These are phyloP conservation scores for Prosopis cineraria DNA, from an alignment of 306 rosid species.

Conservation along the genomic window DNA sequence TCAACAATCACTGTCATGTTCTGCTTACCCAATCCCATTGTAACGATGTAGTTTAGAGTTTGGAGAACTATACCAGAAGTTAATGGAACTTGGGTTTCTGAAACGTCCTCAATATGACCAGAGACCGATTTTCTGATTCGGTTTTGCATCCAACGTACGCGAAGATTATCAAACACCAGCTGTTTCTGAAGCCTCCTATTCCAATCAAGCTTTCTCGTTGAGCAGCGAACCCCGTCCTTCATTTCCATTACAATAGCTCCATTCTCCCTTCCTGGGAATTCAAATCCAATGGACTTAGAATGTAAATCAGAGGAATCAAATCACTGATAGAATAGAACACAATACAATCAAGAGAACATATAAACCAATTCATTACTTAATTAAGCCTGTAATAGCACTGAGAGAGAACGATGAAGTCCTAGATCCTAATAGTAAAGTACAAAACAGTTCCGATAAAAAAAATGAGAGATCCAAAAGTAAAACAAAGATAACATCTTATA, in stretches of 20 bases:
- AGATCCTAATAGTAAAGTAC: conserved; percentile 43
- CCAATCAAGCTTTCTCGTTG: conserved; percentile 49
- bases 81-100: conserved; percentile 69
- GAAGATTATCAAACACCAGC: conserved; percentile 49
- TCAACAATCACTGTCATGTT: conserved; percentile 78
- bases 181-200: conserved; percentile 45
- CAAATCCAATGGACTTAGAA: not conserved
- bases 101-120: conserved; percentile 28
- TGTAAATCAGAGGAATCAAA: conserved; percentile 3
- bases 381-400: conserved; percentile 8
- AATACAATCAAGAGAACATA: conserved; percentile 13
- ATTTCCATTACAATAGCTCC: conserved; percentile 71
- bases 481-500: not conserved
- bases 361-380: not conserved
- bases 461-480: conserved; percentile 47
- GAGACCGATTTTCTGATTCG: conserved; percentile 36
- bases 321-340: not conserved
- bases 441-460: conserved; percentile 18
- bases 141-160: conserved; percentile 55
- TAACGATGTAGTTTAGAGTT: conserved; percentile 79
- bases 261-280: conserved; percentile 56
- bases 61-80: conserved; percentile 61
- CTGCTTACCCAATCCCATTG: conserved; percentile 54
- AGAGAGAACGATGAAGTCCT: conserved; percentile 19
- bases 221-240: conserved; percentile 66